Percentiles rank a stretch among this genome's conserved stretches.
Evolutionary conservation across 768 basidiomycete species (phyloP).

Genomic region (Podaxis sp.): DNA sequence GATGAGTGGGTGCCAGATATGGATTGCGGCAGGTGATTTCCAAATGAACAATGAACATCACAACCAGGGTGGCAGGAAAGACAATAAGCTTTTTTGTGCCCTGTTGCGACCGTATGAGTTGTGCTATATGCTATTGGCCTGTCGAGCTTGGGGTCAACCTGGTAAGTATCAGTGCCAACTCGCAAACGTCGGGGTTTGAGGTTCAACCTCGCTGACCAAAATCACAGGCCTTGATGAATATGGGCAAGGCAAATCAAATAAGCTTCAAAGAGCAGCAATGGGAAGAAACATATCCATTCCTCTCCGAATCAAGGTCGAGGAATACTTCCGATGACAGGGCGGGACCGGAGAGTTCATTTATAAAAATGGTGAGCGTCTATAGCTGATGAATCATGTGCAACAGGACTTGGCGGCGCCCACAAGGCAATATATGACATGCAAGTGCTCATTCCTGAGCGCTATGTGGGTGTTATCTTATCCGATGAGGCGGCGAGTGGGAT

Average conservation of each 20-base stretch:
- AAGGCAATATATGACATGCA: not conserved
- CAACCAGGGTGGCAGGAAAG: not conserved
- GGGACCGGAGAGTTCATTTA: not conserved
- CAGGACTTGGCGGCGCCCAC: not conserved
- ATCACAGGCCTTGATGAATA: not conserved
- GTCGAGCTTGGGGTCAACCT: not conserved
- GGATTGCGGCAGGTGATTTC: not conserved
- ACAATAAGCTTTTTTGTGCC: constrained; percentile 1
- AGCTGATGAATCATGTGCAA: not conserved
- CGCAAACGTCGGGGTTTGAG: not conserved
- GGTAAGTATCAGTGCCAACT: not conserved
- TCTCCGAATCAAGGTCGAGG: not conserved
- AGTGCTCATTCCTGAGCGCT: not conserved
- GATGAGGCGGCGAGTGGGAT: not conserved
- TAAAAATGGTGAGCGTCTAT: constrained; percentile 1
- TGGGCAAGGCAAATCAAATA: not conserved
- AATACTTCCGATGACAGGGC: constrained; percentile 10
- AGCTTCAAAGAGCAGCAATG: not conserved
- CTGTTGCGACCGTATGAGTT: not conserved
- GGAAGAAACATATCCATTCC: not conserved
- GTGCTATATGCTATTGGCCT: not conserved
- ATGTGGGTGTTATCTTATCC: constrained; percentile 3
- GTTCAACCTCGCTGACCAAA: not conserved
- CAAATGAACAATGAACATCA: not conserved
- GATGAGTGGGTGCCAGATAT: not conserved